Evolutionary conservation across 768 basidiomycete species (phyloP).

Genomic region (Tephrocybe sp.): DNA sequence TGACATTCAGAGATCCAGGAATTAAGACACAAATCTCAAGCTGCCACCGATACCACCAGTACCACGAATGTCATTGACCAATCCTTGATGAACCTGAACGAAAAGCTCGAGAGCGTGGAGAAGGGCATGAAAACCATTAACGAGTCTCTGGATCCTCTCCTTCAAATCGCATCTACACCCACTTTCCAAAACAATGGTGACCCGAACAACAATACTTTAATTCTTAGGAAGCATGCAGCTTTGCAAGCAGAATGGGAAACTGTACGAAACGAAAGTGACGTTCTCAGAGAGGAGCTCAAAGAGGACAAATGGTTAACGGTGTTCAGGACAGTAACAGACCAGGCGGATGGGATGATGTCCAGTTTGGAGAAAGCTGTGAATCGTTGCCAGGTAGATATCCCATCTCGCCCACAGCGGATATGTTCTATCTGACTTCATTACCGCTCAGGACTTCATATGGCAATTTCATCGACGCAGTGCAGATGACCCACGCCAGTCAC

Average conservation of each 20-base stretch:
- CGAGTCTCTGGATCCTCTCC: slow-evolving; percentile 61
- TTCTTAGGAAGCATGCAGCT: slow-evolving; percentile 73
- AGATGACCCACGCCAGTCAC: slow-evolving; percentile 43
- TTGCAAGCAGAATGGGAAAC: slow-evolving; percentile 78
- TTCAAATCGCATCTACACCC: slow-evolving; percentile 46
- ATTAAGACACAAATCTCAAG: slow-evolving; percentile 82
- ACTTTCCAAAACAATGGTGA: slow-evolving; percentile 38
- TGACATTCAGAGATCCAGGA: slow-evolving; percentile 78
- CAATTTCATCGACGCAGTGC: slow-evolving; percentile 63
- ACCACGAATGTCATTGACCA: slow-evolving; percentile 76
- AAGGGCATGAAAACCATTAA: slow-evolving; percentile 69
- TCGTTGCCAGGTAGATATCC: slow-evolving; percentile 72
- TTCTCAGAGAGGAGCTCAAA: slow-evolving; percentile 86
- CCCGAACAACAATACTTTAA: slow-evolving; percentile 40
- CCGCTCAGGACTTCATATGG: slow-evolving; percentile 75
- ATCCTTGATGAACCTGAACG: slow-evolving; percentile 75
- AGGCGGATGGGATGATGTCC: slow-evolving; percentile 97
- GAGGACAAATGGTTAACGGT: slow-evolving; percentile 97
- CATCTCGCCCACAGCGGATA: not conserved
- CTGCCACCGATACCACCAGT: slow-evolving; percentile 50
- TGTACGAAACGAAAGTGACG: slow-evolving; percentile 75
- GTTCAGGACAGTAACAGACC: slow-evolving; percentile 89
- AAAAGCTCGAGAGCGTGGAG: slow-evolving; percentile 70
- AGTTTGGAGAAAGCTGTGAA: slow-evolving; percentile 91
- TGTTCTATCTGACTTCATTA: slow-evolving; percentile 7